A percentile compares a stretch with the other conserved stretches of the same genome.
Conservation (phyloP, 2,329 filamentous ascomycete genomes). For the Epichloe uncinata region DNA sequence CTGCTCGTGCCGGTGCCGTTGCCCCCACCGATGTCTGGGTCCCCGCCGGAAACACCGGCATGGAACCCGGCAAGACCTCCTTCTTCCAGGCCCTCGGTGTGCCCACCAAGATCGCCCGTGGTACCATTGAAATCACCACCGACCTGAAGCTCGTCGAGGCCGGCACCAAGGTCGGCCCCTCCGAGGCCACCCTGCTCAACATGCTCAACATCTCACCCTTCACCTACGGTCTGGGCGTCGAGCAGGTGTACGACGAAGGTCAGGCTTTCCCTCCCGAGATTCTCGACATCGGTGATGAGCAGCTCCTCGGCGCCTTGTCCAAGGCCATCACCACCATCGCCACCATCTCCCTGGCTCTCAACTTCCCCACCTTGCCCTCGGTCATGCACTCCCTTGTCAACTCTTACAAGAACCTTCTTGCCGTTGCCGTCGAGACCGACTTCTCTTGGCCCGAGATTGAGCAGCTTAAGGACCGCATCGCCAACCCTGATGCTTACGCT, state of each 20-base stretch:
- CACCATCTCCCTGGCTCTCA: constrained; percentile 77
- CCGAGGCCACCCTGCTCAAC: constrained; percentile 97
- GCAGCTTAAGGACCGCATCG: constrained; percentile 98
- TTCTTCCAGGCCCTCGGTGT: constrained; percentile 99
- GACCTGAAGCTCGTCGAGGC: constrained; percentile 97
- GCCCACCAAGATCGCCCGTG: constrained; percentile 99
- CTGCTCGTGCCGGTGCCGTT: constrained; percentile 93
- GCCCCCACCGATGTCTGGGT: constrained; percentile 89
- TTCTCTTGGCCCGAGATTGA: constrained; percentile 92
- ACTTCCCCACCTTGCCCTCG: constrained; percentile 93
- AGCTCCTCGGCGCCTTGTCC: constrained; percentile 76
- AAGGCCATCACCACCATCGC: constrained; percentile 78
- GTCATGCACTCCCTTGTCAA: constrained; percentile 96
- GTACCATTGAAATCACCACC: constrained; percentile 99
- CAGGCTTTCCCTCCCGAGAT: constrained; percentile 79
- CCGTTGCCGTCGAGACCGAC: constrained; percentile 81
- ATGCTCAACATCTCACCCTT: constrained; percentile 99
- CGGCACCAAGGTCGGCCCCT: constrained; percentile 88
- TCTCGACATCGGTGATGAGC: constrained; percentile 87
- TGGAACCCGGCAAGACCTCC: constrained; percentile 99
- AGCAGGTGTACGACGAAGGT: constrained; percentile 95
- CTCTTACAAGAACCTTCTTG: constrained; percentile 91
- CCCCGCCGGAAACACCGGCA: constrained; percentile 98
- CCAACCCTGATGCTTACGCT: constrained; percentile 96
- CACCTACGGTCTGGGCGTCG: constrained; percentile 95